phyloP scores from a whole-genome alignment of 2,329 filamentous ascomycete genomes.

The Aspergillus brunneoviolaceus region DNA sequence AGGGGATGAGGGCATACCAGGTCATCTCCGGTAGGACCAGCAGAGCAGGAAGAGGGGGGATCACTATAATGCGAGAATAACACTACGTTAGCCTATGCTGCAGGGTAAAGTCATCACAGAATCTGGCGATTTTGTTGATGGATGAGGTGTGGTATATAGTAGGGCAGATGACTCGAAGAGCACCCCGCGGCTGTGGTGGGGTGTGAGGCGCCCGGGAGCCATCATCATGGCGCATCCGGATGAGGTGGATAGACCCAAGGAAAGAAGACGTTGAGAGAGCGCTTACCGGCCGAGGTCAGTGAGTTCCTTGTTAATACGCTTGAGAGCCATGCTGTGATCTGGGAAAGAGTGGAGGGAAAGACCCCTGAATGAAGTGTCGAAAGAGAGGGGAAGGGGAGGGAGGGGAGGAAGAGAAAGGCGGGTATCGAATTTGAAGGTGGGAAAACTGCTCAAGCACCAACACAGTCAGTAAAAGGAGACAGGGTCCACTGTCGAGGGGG shows the following conservation, averaged over 20 bases:
- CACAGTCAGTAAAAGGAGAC: constrained; percentile 7
- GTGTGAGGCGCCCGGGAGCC: constrained; percentile 10
- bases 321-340: constrained; percentile 47
- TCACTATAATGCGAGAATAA: constrained; percentile 62
- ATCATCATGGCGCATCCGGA: neutral
- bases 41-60: constrained; percentile 97
- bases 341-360: constrained; percentile 8
- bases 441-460: constrained; percentile 19
- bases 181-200: constrained; percentile 27
- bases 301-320: constrained; percentile 56
- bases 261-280: constrained; percentile 11
- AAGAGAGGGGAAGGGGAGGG: constrained; percentile 5
- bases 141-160: neutral
- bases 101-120: neutral
- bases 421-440: constrained; percentile 17
- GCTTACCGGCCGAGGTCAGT: constrained; percentile 53
- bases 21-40: constrained; percentile 94
- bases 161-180: constrained; percentile 2
- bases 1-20: constrained; percentile 64
- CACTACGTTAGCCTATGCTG: constrained; percentile 10
- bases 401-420: neutral
- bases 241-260: constrained; percentile 4
- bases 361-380: constrained; percentile 7
- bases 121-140: neutral
- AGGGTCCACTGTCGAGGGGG: neutral